Evolutionary conservation across 2,329 filamentous ascomycete genomes (phyloP).

Genomic region (Tolypocladium capitatum): DNA sequence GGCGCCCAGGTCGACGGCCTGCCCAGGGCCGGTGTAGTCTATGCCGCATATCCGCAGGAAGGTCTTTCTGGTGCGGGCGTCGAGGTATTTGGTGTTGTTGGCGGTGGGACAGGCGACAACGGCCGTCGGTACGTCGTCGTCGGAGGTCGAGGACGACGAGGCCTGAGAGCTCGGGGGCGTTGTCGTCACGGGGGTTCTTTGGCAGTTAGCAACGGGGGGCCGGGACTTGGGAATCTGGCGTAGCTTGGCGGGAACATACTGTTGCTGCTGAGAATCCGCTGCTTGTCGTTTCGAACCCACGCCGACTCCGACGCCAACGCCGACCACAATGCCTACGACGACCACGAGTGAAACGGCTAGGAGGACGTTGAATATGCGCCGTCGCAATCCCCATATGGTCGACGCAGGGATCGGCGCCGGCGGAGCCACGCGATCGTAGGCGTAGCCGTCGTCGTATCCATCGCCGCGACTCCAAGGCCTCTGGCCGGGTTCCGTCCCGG

Average conservation of each 20-base stretch:
- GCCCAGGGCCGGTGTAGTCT: constrained; percentile 25
- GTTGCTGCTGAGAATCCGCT: background rate
- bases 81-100: constrained; percentile 30
- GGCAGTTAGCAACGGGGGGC: background rate
- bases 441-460: constrained; percentile 14
- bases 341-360: constrained; percentile 13
- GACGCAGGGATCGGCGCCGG: constrained; percentile 10
- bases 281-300: constrained; percentile 13
- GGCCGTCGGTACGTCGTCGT: constrained; percentile 9
- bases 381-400: constrained; percentile 13
- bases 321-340: constrained; percentile 24
- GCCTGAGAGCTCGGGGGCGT: background rate
- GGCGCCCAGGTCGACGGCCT: constrained; percentile 21
- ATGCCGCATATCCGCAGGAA: constrained; percentile 33
- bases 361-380: constrained; percentile 18
- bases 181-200: background rate
- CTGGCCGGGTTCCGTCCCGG: background rate
- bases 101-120: constrained; percentile 24
- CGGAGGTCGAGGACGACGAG: constrained; percentile 4
- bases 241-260: constrained; percentile 6
- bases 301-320: constrained; percentile 26
- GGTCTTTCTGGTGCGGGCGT: constrained; percentile 23
- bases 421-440: constrained; percentile 11
- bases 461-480: constrained; percentile 5
- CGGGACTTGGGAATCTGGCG: too few species aligned